Conservation (phyloP, 2,329 filamentous ascomycete species). For the Madurella mycetomatis region DNA sequence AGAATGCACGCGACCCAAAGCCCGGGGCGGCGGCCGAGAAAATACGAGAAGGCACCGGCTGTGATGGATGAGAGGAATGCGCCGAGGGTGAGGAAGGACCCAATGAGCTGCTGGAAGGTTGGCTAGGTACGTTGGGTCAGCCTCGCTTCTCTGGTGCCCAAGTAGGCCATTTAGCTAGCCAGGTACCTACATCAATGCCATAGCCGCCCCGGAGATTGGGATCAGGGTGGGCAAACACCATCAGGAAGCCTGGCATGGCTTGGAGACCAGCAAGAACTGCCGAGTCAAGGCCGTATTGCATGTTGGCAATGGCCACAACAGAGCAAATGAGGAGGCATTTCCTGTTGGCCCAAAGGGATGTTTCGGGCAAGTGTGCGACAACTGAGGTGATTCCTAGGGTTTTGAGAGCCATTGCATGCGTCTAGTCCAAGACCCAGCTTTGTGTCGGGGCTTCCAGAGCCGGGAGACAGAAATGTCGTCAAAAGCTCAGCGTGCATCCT, state of each 20-base stretch:
- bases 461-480: no score
- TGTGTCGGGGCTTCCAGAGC: no score
- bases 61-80: conserved; percentile 46
- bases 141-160: no score
- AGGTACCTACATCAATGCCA: conserved; percentile 37
- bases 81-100: conserved; percentile 47
- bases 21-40: conserved; percentile 42
- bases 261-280: conserved; percentile 42
- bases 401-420: no score
- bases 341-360: conserved; percentile 36
- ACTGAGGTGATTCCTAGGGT: no score
- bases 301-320: conserved; percentile 44
- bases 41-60: conserved; percentile 43
- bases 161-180: background rate
- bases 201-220: conserved; percentile 34
- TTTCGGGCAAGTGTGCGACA: conserved; percentile 30
- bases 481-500: no score
- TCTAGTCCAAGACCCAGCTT: no score
- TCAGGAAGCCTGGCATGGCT: conserved; percentile 48
- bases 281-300: conserved; percentile 50
- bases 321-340: conserved; percentile 45
- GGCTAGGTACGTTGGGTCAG: conserved; percentile 29
- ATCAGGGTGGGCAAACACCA: conserved; percentile 46
- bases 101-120: conserved; percentile 49
- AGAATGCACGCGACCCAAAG: conserved; percentile 45